phyloP scores from a whole-genome alignment of 2,329 filamentous ascomycete species.

The Aurifilum marmelostoma region DNA sequence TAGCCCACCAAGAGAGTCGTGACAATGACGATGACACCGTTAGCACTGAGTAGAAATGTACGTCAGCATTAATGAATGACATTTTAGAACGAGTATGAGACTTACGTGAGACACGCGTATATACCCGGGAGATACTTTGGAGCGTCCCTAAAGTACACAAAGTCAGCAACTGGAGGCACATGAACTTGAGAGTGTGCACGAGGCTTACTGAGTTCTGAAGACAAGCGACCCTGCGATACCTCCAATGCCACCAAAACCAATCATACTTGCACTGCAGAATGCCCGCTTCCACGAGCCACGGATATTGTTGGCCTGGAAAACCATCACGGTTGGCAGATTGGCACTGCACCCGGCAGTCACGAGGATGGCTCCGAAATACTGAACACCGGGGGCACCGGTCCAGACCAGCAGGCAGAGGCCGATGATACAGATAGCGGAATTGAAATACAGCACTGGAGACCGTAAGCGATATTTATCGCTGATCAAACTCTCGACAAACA shows the following conservation, averaged over 20 bases:
- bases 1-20: not conserved
- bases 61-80: not conserved
- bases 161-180: not conserved
- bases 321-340: conserved; percentile 74
- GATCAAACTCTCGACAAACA: conserved; percentile 61
- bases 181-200: not conserved
- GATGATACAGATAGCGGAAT: conserved; percentile 67
- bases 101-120: not conserved
- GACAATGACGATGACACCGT: conserved; percentile 1
- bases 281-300: conserved; percentile 88
- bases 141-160: not conserved
- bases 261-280: conserved; percentile 74
- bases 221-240: conserved; percentile 77
- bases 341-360: conserved; percentile 74
- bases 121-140: not conserved
- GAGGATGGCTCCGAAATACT: conserved; percentile 77
- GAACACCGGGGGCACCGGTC: conserved; percentile 55
- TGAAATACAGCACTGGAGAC: conserved; percentile 67
- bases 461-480: conserved; percentile 70
- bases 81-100: not conserved
- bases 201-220: conserved; percentile 49
- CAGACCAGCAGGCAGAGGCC: conserved; percentile 76
- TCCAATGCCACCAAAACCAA: conserved; percentile 76
- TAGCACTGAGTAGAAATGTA: not conserved
- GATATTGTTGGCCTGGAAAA: conserved; percentile 87